These are phyloP conservation scores for Piper longum DNA, from an alignment of 164 flowering plant species.

Conservation along the genomic window DNA sequence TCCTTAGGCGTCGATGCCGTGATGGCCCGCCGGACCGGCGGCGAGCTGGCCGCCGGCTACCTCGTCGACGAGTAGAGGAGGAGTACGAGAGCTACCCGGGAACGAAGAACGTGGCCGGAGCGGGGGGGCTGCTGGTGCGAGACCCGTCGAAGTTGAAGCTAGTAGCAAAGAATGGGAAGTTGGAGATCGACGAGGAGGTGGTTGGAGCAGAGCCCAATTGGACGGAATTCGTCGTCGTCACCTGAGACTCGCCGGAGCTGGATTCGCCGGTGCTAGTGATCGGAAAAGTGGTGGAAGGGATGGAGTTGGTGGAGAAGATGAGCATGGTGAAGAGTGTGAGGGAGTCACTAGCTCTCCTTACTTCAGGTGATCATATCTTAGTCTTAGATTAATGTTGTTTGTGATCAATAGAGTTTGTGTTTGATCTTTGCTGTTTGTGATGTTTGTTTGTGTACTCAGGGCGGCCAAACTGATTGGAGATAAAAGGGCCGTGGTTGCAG, in stretches of 20 bases:
- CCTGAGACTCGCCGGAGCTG: conserved; percentile 65
- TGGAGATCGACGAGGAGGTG: conserved; percentile 74
- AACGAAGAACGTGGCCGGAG: conserved; percentile 46
- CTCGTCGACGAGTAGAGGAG: conserved; percentile 32
- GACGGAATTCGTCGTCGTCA: conserved; percentile 64
- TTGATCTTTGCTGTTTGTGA: neutral
- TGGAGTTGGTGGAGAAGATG: conserved; percentile 66
- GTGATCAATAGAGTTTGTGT: neutral
- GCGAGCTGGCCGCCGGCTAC: conserved; percentile 20
- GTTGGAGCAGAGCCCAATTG: conserved; percentile 68
- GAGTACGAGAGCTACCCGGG: conserved; percentile 28
- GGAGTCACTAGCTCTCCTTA: conserved; percentile 79
- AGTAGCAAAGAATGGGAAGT: conserved; percentile 69
- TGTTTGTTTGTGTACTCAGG: conserved; percentile 18
- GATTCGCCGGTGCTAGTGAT: conserved; percentile 58
- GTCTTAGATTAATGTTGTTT: neutral
- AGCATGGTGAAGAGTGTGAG: conserved; percentile 73
- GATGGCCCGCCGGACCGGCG: conserved; percentile 39
- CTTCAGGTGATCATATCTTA: conserved; percentile 46
- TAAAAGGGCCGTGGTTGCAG: conserved; percentile 88
- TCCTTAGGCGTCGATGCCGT: conserved; percentile 83
- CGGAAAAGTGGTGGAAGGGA: conserved; percentile 65
- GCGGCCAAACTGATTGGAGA: conserved; percentile 92
- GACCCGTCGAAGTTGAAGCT: conserved; percentile 66
- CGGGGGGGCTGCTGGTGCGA: conserved; percentile 58